Conservation (phyloP, 2,329 filamentous ascomycete genomes). For the Zelopaecilomyces penicillatus region DNA sequence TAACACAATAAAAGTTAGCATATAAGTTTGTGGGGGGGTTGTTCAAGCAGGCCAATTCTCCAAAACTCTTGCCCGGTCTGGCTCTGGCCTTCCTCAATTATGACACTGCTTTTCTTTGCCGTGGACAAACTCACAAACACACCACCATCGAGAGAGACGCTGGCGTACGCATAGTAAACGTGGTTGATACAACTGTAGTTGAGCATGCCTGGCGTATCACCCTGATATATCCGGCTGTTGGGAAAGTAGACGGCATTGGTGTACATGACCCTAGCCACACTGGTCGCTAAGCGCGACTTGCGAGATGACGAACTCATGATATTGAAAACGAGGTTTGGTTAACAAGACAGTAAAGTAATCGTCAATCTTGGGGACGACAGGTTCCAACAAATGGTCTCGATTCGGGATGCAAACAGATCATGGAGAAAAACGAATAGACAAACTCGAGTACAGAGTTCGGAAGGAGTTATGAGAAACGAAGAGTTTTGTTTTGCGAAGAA, state of each 20-base stretch:
- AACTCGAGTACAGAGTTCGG: background rate
- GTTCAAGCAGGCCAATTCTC: too few species aligned
- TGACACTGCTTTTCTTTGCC: background rate
- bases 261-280: conserved; percentile 42
- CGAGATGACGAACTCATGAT: conserved; percentile 35
- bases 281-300: conserved; percentile 37
- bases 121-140: conserved; percentile 56
- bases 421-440: conserved; percentile 3
- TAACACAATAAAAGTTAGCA: conserved; percentile 18
- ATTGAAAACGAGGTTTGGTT: background rate
- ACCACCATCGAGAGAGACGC: conserved; percentile 61
- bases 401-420: background rate
- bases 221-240: conserved; percentile 66
- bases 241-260: conserved; percentile 79
- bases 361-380: too few species aligned
- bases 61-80: too few species aligned
- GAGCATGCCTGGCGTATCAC: conserved; percentile 64
- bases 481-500: conserved; percentile 7
- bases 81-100: background rate
- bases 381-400: too few species aligned
- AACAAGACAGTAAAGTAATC: background rate
- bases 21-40: too few species aligned
- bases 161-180: conserved; percentile 77
- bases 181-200: conserved; percentile 72
- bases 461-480: conserved; percentile 1